Percentiles rank a stretch among this genome's conserved stretches.
Evolutionary conservation across 1,139 yeast species (phyloP).

Genomic region (Pichia sp.): DNA sequence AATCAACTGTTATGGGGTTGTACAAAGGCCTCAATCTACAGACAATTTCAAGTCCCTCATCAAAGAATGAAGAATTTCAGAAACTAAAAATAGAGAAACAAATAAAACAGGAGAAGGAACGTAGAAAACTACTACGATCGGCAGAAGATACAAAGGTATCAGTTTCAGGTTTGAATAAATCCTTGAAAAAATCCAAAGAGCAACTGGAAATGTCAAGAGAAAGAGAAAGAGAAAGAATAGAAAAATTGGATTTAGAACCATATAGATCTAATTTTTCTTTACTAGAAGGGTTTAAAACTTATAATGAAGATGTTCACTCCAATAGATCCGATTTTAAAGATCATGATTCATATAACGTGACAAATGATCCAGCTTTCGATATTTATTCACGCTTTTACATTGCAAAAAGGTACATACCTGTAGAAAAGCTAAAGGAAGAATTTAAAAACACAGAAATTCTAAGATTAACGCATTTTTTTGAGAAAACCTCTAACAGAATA

Average conservation of each 20-base stretch:
- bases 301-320: constrained; percentile 6
- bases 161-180: constrained; percentile 3
- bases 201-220: neutral
- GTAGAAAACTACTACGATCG: constrained; percentile 3
- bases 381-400: constrained; percentile 30
- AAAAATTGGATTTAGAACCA: neutral
- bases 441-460: constrained; percentile 46
- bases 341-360: constrained; percentile 2
- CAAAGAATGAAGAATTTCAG: constrained; percentile 5
- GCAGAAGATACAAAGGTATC: constrained; percentile 2
- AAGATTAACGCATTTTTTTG: constrained; percentile 49
- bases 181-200: neutral
- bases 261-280: constrained; percentile 4
- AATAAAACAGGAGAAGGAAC: neutral
- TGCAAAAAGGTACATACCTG: constrained; percentile 41
- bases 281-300: constrained; percentile 2
- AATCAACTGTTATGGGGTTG: constrained; percentile 2
- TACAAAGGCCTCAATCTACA: constrained; percentile 9
- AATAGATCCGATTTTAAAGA: neutral
- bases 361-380: constrained; percentile 18
- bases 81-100: constrained; percentile 1
- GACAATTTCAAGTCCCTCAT: neutral
- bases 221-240: constrained; percentile 1
- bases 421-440: constrained; percentile 30
- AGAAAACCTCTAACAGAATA: constrained; percentile 62